Conservation (phyloP, 139 green algal genomes). For the Chlamydomonas sphaeroides region DNA sequence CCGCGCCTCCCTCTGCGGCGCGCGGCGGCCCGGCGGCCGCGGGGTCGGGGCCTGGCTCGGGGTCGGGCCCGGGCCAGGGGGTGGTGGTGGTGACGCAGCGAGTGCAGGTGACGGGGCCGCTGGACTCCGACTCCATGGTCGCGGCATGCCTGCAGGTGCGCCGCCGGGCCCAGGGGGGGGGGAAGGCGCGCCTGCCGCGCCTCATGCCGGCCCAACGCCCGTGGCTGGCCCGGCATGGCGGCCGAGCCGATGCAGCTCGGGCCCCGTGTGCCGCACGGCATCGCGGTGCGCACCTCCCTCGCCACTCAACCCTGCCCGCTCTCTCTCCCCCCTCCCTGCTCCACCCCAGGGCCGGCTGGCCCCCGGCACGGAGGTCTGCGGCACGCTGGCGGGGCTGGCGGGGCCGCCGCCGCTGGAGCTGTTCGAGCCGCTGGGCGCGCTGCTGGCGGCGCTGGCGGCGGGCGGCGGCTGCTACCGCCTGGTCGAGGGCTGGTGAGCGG, state of each 20-base stretch:
- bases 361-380: constrained; percentile 17
- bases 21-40: too few species aligned
- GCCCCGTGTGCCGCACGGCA: too few species aligned
- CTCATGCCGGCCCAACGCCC: too few species aligned
- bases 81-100: constrained; percentile 25
- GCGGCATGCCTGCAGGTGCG: constrained; percentile 25
- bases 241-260: too few species aligned
- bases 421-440: constrained; percentile 26
- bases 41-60: too few species aligned
- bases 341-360: constrained; percentile 19
- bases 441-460: constrained; percentile 6
- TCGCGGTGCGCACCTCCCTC: too few species aligned
- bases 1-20: too few species aligned
- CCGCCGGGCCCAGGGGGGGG: too few species aligned
- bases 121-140: constrained; percentile 27
- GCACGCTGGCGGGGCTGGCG: constrained; percentile 27
- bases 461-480: constrained; percentile 25
- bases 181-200: too few species aligned
- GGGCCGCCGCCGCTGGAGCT: constrained; percentile 27
- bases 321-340: background rate
- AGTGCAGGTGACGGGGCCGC: constrained; percentile 17
- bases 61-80: background rate
- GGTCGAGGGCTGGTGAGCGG: constrained; percentile 31
- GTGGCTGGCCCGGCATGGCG: too few species aligned
- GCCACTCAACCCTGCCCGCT: background rate